Evolutionary conservation across 371 early-diverging fungal genomes (phyloP), one percentile per base, ranked within the genome.

Genomic region (Nosema muscidifuracis): DNA sequence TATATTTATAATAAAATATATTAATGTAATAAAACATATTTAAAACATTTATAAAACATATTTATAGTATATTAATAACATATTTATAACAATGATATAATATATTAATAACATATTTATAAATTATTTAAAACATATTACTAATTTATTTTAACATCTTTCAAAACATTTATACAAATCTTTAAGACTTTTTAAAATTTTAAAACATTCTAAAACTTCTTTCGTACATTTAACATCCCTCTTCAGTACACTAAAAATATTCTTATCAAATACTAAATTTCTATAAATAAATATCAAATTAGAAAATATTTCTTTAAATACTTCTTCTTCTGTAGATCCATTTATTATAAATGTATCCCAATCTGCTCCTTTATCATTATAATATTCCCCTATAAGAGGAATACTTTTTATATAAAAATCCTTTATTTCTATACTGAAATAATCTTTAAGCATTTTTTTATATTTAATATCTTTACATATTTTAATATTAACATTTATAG

Each of bases 111-210:
- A n/a, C n/a, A n/a, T n/a, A n/a, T n/a, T n/a, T n/a, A n/a, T n/a
- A n/a, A n/a, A n/a, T n/a, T n/a, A n/a, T n/a, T n/a, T n/a, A n/a
- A n/a, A n/a, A n/a, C 7, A 55, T 28, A 6, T 28, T 55, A 55
- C 3, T 28, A 55, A 55, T 9, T 30, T 24, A 13, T 12, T 7
- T 30, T 55, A 28, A 16, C 74, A 74, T 53, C 74, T 74, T 34
- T 66, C 74, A 67, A 74, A 74, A 12, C 53, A 30, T 30, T 56
- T 74, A 43, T 74, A 74, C 24, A 74, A 60, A 12, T 74, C 74
- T 56, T 66, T 67, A 12, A 74, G 60, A 16, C 34, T 26, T 7
- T 38, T 44, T 1, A 74, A 13, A 18, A 67, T 42, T 26, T 24
- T 43, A 43, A 74, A 74, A 16, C 30, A 51, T 28, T 67, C 55